Evolutionary conservation across 2,329 filamentous ascomycete species (phyloP).

Genomic region (Boeremia lycopersici): DNA sequence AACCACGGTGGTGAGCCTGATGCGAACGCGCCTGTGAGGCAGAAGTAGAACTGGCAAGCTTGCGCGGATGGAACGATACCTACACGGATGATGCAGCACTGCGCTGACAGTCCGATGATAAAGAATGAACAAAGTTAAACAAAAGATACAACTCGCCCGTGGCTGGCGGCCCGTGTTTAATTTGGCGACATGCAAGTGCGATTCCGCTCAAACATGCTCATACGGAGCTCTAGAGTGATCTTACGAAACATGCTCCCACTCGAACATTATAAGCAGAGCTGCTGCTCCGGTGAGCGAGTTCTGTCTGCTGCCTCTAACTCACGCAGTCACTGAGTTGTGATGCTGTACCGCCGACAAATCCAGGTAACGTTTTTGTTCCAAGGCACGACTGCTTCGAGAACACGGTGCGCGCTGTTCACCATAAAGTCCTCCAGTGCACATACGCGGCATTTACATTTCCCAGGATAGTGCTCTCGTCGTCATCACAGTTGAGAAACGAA

Average conservation of each 20-base stretch:
- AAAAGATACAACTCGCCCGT: background rate
- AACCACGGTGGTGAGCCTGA: slow-evolving; percentile 50
- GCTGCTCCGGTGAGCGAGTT: background rate
- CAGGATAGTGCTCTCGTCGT: too few species aligned
- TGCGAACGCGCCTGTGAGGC: slow-evolving; percentile 49
- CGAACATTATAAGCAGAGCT: background rate
- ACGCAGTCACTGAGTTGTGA: background rate
- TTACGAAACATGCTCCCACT: background rate
- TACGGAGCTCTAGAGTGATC: background rate
- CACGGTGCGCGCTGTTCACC: background rate
- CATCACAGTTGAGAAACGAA: background rate
- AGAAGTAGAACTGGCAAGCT: slow-evolving; percentile 20
- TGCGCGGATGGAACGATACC: background rate
- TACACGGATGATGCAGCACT: background rate
- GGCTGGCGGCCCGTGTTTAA: background rate
- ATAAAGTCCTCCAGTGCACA: background rate
- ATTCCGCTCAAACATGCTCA: slow-evolving; percentile 16
- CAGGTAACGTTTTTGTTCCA: background rate
- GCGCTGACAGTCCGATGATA: background rate
- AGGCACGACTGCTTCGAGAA: background rate
- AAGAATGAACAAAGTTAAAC: background rate
- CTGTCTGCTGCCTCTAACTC: background rate
- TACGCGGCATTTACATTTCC: too few species aligned
- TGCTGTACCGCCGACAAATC: background rate
- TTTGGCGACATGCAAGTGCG: background rate